These are phyloP conservation scores for Stemphylium lycopersici DNA, from an alignment of 2,329 filamentous ascomycete genomes.

Conservation along the genomic window DNA sequence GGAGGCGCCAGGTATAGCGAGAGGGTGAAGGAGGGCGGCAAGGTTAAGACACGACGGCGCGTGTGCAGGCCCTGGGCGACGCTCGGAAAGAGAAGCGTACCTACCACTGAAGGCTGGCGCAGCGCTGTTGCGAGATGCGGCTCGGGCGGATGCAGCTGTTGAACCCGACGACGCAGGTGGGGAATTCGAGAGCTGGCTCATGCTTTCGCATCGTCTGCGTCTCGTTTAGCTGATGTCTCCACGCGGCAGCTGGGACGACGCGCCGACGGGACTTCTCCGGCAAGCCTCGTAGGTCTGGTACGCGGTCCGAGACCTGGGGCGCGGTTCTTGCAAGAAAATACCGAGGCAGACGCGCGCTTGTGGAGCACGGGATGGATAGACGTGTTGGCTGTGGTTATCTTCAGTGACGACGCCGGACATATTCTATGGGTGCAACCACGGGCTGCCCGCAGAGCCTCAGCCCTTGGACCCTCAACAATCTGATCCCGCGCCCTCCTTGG, in stretches of 20 bases:
- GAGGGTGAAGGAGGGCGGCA: conserved; percentile 2
- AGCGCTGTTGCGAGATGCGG: conserved; percentile 45
- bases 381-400: too few relatives aligned
- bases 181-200: conserved; percentile 19
- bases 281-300: background rate
- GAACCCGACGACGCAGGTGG: conserved; percentile 34
- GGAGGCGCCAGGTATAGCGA: conserved; percentile 13
- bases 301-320: background rate
- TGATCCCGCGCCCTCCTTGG: too few relatives aligned
- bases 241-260: conserved; percentile 1
- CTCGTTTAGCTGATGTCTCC: conserved; percentile 15
- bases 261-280: conserved; percentile 8
- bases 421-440: background rate
- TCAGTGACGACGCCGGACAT: background rate
- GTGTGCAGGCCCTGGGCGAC: background rate
- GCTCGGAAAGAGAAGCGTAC: conserved; percentile 20
- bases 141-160: conserved; percentile 36
- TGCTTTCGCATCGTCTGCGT: conserved; percentile 7
- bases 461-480: background rate
- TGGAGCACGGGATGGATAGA: too few relatives aligned
- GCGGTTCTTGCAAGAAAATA: background rate
- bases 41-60: conserved; percentile 2
- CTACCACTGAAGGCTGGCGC: conserved; percentile 51
- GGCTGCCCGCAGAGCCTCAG: conserved; percentile 14
- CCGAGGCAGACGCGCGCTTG: background rate